Conservation (phyloP, 2,329 filamentous ascomycete genomes). For the Aspergillus pseudotamarii region DNA sequence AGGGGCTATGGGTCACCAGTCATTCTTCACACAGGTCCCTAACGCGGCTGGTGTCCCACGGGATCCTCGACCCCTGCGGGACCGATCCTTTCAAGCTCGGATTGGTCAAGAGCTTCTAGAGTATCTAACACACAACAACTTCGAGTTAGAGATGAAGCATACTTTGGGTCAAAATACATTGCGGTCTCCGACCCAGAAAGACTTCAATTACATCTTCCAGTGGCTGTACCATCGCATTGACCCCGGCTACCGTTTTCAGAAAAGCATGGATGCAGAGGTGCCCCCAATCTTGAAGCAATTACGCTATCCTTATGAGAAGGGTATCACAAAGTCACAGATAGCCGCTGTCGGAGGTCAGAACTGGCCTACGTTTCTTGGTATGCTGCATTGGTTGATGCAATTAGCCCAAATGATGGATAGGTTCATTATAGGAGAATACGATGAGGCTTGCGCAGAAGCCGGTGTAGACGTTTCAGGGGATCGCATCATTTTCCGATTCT, state of each 20-base stretch:
- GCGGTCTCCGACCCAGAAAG: constrained; percentile 94
- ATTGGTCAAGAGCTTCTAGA: constrained; percentile 90
- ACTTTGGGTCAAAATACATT: constrained; percentile 86
- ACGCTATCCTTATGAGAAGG: constrained; percentile 91
- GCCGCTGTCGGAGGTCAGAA: constrained; percentile 94
- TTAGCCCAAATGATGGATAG: constrained; percentile 90
- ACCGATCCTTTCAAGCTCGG: constrained; percentile 75
- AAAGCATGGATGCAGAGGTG: constrained; percentile 93
- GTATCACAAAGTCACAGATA: constrained; percentile 94
- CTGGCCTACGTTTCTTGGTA: constrained; percentile 90
- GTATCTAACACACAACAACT: constrained; percentile 90
- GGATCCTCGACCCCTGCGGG: constrained; percentile 84
- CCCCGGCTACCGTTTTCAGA: constrained; percentile 88
- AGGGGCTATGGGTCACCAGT: constrained; percentile 76
- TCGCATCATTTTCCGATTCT: constrained; percentile 90
- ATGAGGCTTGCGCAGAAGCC: constrained; percentile 84
- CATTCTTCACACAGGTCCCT: constrained; percentile 89
- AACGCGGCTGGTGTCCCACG: constrained; percentile 78
- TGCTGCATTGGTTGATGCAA: constrained; percentile 99
- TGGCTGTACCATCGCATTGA: constrained; percentile 97
- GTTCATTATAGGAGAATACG: constrained; percentile 76
- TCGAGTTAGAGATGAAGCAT: constrained; percentile 97
- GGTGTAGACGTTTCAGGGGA: constrained; percentile 87
- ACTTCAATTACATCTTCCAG: constrained; percentile 97
- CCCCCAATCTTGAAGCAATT: constrained; percentile 90